Evolutionary conservation across 352 stramenopile species (phyloP).

Genomic region (Globisporangium parvum): DNA sequence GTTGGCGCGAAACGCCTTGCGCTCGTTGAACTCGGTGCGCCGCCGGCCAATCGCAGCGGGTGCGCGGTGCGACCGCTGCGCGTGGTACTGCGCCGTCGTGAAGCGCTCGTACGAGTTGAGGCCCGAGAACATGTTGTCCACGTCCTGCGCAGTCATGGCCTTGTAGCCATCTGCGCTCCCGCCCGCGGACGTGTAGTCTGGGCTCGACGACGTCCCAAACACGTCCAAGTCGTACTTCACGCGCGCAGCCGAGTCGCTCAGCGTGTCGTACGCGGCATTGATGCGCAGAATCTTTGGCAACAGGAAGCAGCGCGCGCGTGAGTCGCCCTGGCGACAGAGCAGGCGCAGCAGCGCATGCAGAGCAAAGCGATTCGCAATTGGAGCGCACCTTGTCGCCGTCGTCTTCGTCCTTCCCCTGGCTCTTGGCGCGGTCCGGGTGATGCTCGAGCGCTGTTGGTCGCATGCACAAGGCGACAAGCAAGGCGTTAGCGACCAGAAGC

Average conservation of each 20-base stretch:
- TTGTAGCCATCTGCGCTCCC: constrained; percentile 34
- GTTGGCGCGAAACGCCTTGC: constrained; percentile 57
- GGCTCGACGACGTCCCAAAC: constrained; percentile 50
- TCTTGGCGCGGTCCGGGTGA: constrained; percentile 61
- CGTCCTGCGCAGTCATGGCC: constrained; percentile 60
- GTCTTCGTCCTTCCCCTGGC: constrained; percentile 15
- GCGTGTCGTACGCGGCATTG: constrained; percentile 67
- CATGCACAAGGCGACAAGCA: background rate
- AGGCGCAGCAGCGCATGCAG: no score
- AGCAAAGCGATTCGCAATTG: background rate
- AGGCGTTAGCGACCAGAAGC: background rate
- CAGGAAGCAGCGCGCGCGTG: background rate
- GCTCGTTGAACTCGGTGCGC: constrained; percentile 52
- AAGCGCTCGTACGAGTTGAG: constrained; percentile 75
- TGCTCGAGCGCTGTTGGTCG: constrained; percentile 45
- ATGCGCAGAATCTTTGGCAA: constrained; percentile 49
- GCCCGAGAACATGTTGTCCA: constrained; percentile 67
- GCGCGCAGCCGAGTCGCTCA: constrained; percentile 40
- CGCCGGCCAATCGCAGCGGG: constrained; percentile 53
- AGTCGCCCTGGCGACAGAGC: background rate
- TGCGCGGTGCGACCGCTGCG: constrained; percentile 42
- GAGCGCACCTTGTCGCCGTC: constrained; percentile 22
- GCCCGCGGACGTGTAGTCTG: constrained; percentile 15
- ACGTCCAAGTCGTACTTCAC: constrained; percentile 68
- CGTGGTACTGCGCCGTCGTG: constrained; percentile 69